phyloP scores from a whole-genome alignment of 257 asterid species.

The Nyctanthes arbortristis region DNA sequence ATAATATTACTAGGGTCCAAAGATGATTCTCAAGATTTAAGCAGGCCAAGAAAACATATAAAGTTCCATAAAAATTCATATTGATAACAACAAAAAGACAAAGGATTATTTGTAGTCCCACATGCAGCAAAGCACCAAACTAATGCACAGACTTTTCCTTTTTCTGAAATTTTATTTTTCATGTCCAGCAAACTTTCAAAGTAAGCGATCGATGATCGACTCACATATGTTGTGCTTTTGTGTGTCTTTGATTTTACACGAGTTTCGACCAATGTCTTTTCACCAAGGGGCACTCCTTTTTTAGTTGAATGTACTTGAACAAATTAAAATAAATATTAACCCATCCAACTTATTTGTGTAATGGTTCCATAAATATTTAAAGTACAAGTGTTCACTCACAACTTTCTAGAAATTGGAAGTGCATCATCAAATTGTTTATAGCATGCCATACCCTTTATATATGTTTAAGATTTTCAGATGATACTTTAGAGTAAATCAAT shows the following conservation, averaged over 20 bases:
- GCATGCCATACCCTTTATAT: too few species aligned
- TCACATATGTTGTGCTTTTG: too few species aligned
- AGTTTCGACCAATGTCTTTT: background rate
- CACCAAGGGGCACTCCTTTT: background rate
- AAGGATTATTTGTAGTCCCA: constrained; percentile 28
- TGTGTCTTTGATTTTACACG: background rate
- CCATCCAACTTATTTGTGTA: too few species aligned
- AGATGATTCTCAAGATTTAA: constrained; percentile 24
- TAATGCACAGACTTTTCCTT: constrained; percentile 17
- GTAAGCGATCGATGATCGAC: too few species aligned
- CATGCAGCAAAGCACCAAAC: constrained; percentile 23
- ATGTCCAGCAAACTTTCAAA: constrained; percentile 8
- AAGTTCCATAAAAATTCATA: constrained; percentile 24
- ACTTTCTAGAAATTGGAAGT: too few species aligned
- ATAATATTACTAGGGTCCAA: constrained; percentile 34
- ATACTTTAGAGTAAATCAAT: too few species aligned
- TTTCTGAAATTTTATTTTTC: constrained; percentile 1
- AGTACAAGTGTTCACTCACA: too few species aligned
- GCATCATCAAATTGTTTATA: too few species aligned
- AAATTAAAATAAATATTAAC: too few species aligned
- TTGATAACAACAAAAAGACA: constrained; percentile 29
- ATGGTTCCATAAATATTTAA: too few species aligned
- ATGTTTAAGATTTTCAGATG: too few species aligned
- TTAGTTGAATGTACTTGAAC: too few species aligned
- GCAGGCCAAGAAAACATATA: background rate